These are phyloP conservation scores for Podaxis sp. DNA, from an alignment of 768 basidiomycete genomes.

Conservation along the genomic window DNA sequence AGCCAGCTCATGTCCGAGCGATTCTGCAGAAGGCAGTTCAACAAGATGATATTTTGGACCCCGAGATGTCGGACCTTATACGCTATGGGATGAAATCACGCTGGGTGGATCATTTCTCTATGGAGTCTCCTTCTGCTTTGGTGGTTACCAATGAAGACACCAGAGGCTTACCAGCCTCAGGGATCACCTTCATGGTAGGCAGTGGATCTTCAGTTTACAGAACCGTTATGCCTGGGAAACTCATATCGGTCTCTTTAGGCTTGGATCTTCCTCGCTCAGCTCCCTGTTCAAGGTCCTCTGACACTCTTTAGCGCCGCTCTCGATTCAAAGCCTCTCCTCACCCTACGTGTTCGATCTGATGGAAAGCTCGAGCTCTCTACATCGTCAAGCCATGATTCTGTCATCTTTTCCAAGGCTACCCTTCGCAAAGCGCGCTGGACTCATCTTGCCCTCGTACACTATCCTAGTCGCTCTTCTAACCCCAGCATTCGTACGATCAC, in stretches of 20 bases:
- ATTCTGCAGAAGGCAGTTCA: constrained; percentile 61
- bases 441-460: constrained; percentile 66
- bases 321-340: constrained; percentile 32
- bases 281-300: constrained; percentile 34
- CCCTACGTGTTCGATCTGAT: constrained; percentile 50
- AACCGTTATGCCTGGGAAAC: neutral
- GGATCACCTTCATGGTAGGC: constrained; percentile 72
- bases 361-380: constrained; percentile 55
- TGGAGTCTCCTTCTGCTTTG: constrained; percentile 57
- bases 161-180: constrained; percentile 55
- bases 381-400: constrained; percentile 29
- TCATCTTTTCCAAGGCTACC: constrained; percentile 43
- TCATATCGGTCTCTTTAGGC: constrained; percentile 30
- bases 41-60: constrained; percentile 51
- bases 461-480: constrained; percentile 53
- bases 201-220: constrained; percentile 10
- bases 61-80: constrained; percentile 68
- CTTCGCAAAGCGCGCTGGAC: constrained; percentile 67
- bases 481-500: constrained; percentile 58
- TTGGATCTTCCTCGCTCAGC: constrained; percentile 48
- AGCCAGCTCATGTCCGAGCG: constrained; percentile 57
- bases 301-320: constrained; percentile 38
- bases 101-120: constrained; percentile 78
- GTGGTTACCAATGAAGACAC: constrained; percentile 45
- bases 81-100: constrained; percentile 69